Evolutionary conservation across 768 basidiomycete genomes (phyloP).

Genomic region (Dacryopinax primogenitus): DNA sequence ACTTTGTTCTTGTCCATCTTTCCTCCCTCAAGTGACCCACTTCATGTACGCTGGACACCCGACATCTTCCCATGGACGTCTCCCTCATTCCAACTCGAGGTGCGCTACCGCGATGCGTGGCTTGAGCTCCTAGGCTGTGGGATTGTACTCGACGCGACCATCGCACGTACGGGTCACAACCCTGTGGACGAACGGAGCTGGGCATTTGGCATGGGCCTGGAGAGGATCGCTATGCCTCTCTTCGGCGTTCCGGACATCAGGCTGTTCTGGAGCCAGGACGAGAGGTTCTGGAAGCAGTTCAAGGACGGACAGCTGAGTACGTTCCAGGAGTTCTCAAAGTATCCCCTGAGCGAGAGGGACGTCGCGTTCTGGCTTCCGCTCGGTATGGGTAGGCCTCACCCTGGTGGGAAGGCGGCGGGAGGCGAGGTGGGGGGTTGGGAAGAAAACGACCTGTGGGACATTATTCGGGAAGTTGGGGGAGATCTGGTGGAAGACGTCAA

Average conservation of each 20-base stretch:
- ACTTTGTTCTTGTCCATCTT: slow-evolving; percentile 72
- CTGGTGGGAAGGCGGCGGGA: slow-evolving; percentile 23
- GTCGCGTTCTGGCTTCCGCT: slow-evolving; percentile 79
- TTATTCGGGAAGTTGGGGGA: slow-evolving; percentile 83
- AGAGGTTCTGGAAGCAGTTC: slow-evolving; percentile 82
- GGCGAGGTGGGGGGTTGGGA: slow-evolving; percentile 37
- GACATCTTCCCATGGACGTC: slow-evolving; percentile 97
- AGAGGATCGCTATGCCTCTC: slow-evolving; percentile 95
- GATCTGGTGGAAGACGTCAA: slow-evolving; percentile 86
- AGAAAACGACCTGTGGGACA: slow-evolving; percentile 95
- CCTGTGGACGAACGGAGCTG: slow-evolving; percentile 55
- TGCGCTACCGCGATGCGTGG: slow-evolving; percentile 93
- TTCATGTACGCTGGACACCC: slow-evolving; percentile 92
- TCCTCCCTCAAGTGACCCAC: slow-evolving; percentile 39
- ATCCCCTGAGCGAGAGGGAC: slow-evolving; percentile 87
- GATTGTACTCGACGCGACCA: slow-evolving; percentile 76
- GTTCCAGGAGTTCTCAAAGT: slow-evolving; percentile 87
- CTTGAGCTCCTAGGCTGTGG: slow-evolving; percentile 91
- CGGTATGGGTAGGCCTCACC: not conserved
- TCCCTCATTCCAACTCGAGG: slow-evolving; percentile 96
- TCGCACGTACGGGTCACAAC: slow-evolving; percentile 62
- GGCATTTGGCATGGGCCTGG: slow-evolving; percentile 96
- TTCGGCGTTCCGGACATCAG: slow-evolving; percentile 96
- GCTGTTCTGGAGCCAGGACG: slow-evolving; percentile 87
- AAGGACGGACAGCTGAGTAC: slow-evolving; percentile 55